Conservation (phyloP, 2,329 filamentous ascomycete genomes). For the Calycina herbarum region DNA sequence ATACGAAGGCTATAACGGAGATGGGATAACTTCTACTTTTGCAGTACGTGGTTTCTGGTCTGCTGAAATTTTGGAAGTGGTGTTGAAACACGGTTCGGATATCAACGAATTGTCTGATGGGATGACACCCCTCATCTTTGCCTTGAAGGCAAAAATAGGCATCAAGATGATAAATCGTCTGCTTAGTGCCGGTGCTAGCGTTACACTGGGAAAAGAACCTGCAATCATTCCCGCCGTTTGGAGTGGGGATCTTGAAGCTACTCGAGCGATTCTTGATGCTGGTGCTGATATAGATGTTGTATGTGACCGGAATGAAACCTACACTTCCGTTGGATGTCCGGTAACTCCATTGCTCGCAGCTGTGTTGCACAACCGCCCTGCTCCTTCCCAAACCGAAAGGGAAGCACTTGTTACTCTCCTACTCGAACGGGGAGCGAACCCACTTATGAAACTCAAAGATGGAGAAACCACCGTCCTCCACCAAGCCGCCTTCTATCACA, state of each 20-base stretch:
- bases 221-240: conserved; percentile 2
- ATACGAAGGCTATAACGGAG: too few species aligned
- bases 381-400: neutral
- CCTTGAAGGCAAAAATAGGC: neutral
- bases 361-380: neutral
- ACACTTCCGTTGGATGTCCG: too few species aligned
- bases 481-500: conserved; percentile 7
- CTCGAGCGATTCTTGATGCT: conserved; percentile 5
- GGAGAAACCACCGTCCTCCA: neutral
- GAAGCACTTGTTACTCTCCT: neutral
- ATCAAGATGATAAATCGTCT: conserved; percentile 1
- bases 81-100: conserved; percentile 12
- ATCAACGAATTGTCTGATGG: conserved; percentile 12
- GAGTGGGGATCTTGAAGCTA: neutral
- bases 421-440: conserved; percentile 4
- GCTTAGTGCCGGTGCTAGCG: conserved; percentile 5
- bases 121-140: conserved; percentile 13
- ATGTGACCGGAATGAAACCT: neutral
- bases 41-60: neutral
- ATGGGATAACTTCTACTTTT: too few species aligned
- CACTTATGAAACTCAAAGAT: neutral
- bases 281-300: conserved; percentile 7
- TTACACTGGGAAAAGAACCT: neutral
- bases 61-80: neutral
- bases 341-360: neutral